A percentile compares a stretch with the other conserved stretches of the same genome.
These are phyloP conservation scores for Syzygium syzygioides DNA, from an alignment of 441 rosid genomes.

Conservation along the genomic window DNA sequence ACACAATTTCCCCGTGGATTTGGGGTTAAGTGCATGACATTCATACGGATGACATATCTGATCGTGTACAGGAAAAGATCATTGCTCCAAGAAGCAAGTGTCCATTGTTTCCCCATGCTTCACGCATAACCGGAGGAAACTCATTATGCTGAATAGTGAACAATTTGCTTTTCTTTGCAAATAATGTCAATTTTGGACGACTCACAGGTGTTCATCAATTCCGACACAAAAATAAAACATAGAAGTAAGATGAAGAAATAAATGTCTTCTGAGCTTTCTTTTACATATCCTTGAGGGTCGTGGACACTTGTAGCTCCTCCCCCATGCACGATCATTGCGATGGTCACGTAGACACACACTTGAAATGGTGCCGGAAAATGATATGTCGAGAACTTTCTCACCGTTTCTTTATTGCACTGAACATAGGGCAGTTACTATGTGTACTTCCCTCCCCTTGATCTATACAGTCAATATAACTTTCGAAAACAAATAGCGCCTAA, in stretches of 20 bases:
- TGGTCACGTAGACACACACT: background rate
- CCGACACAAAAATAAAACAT: background rate
- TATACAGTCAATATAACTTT: background rate
- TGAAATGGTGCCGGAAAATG: too few relatives aligned
- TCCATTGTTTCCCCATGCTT: rapidly evolving
- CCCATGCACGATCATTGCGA: background rate
- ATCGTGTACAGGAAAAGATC: background rate
- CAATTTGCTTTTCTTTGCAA: background rate
- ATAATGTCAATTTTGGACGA: background rate
- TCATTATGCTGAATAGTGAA: background rate
- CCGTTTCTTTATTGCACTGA: background rate
- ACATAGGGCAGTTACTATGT: too few relatives aligned
- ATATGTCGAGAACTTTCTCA: background rate
- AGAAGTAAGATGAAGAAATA: background rate
- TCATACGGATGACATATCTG: background rate
- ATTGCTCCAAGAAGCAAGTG: background rate
- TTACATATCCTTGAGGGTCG: background rate
- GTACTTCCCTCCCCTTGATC: too few relatives aligned
- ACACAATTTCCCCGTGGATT: too few relatives aligned
- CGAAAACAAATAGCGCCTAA: background rate
- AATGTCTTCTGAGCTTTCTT: background rate
- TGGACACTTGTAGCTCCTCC: background rate
- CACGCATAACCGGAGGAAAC: background rate
- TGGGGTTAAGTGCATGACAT: background rate
- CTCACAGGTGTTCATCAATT: background rate